phyloP scores from a whole-genome alignment of 2,329 filamentous ascomycete genomes.

The Fusarium sp. region DNA sequence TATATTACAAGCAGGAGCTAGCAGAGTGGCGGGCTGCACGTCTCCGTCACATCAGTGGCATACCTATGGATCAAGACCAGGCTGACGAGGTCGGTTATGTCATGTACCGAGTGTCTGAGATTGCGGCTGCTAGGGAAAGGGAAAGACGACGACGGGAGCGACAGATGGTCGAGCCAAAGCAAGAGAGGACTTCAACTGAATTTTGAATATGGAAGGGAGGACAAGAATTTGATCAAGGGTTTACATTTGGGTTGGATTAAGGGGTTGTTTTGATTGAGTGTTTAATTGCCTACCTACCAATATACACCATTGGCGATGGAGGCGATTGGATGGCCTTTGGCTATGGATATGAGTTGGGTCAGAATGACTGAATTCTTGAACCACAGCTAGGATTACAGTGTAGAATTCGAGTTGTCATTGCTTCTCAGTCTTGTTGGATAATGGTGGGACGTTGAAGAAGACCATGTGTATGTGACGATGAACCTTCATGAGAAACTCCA shows the following conservation, averaged over 20 bases:
- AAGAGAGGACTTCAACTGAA: neutral
- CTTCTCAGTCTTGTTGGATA: neutral
- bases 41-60: neutral
- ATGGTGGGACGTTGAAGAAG: neutral
- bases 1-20: neutral
- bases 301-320: neutral
- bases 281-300: neutral
- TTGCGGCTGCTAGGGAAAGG: neutral
- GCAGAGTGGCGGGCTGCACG: conserved; percentile 5
- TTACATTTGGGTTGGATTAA: neutral
- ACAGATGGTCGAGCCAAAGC: too few species aligned
- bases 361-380: neutral
- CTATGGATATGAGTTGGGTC: neutral
- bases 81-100: neutral
- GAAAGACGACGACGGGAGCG: neutral
- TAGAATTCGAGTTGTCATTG: neutral
- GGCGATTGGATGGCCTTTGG: neutral
- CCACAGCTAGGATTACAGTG: neutral
- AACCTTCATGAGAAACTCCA: neutral
- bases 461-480: neutral
- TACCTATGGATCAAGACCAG: neutral
- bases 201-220: neutral
- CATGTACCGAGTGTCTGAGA: neutral
- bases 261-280: neutral
- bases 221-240: neutral